Evolutionary conservation across 108 stramenopile genomes (phyloP).

Genomic region (Cyclotella kingstonii): DNA sequence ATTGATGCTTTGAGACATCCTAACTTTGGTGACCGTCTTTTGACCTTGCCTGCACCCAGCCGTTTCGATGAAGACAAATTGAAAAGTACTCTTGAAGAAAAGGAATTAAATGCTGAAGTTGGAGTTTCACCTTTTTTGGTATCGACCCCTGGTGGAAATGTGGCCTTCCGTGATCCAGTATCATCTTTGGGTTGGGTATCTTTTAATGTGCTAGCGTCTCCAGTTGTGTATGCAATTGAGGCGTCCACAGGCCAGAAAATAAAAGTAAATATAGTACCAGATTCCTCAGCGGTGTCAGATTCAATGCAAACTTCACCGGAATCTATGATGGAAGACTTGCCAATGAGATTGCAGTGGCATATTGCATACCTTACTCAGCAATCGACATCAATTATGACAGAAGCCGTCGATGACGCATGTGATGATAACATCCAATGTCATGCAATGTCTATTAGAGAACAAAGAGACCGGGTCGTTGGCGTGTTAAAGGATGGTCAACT

Average conservation of each 20-base stretch:
- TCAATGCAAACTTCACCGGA: conserved; percentile 18
- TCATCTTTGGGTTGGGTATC: conserved; percentile 68
- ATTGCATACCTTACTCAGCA: conserved; percentile 29
- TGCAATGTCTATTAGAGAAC: conserved; percentile 14
- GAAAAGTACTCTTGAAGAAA: not conserved
- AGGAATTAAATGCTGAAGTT: not conserved
- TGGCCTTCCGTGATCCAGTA: conserved; percentile 53
- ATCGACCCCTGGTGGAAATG: conserved; percentile 73
- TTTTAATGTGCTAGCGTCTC: conserved; percentile 59
- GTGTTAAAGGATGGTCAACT: conserved; percentile 68
- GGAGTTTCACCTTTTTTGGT: conserved; percentile 45
- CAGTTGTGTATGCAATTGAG: conserved; percentile 75
- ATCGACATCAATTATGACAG: conserved; percentile 4
- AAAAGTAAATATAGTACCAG: conserved; percentile 70
- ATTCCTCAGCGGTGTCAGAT: conserved; percentile 52
- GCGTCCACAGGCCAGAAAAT: conserved; percentile 51
- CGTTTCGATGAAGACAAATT: conserved; percentile 9
- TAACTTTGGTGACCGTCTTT: conserved; percentile 26
- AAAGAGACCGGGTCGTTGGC: conserved; percentile 55
- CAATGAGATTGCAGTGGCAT: conserved; percentile 27
- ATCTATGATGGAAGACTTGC: conserved; percentile 19
- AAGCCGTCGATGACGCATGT: conserved; percentile 14
- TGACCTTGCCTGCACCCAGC: conserved; percentile 26
- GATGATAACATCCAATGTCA: conserved; percentile 19
- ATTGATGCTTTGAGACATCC: conserved; percentile 40